Base-by-base conservation (phyloP, 495 filamentous ascomycete species). In the Hypoxylon fragiforme region DNA sequence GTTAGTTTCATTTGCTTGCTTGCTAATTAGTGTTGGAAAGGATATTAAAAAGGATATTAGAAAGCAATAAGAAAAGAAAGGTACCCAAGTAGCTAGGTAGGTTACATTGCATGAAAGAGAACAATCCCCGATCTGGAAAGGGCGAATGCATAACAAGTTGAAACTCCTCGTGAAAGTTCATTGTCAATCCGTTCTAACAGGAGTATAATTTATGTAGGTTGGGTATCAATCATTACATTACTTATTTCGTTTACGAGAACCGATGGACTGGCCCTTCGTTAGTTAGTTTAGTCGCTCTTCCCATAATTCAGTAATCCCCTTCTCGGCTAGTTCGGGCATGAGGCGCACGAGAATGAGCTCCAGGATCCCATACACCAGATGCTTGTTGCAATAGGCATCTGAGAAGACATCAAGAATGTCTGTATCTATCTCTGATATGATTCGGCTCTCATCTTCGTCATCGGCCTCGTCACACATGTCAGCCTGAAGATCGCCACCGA, bases 321-420 rank as follows among this genome's bases (percentile, higher is more conserved):
- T 84, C 57, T 91, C 88, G 22, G 81, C 80, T 60, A 97, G 60
- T 77, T 98, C 94, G 20, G 94, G 94, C 43, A 96, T 77, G 24
- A 97, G 70, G 60, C 85, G 81, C 28, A 87, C 83, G 11, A 98
- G 73, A 0, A 95, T 51, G 44, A 89, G 72, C 69, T 97, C 94
- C 31, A 96, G 61, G 31, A 91, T 75, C 16, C 79, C 74, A 58
- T 92, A 95, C 35, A 92, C 68, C 7, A 98, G 70, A 68, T 97
- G 91, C 70, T 88, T 92, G 73, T 97, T 97, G 67, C 88, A 83
- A 70, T 95, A 97, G 8, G 78, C 79, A 68, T 95, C 89, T 2
- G 78, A 79, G 63, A 95, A 88, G 12, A 89, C 72, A 59, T 90
- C 86, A 14, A 97, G 77, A 18, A 87, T 73, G 48, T 63, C 68